phyloP scores from a whole-genome alignment of 805 yeast genomes.

The Helenozyma baotianmanensis region DNA sequence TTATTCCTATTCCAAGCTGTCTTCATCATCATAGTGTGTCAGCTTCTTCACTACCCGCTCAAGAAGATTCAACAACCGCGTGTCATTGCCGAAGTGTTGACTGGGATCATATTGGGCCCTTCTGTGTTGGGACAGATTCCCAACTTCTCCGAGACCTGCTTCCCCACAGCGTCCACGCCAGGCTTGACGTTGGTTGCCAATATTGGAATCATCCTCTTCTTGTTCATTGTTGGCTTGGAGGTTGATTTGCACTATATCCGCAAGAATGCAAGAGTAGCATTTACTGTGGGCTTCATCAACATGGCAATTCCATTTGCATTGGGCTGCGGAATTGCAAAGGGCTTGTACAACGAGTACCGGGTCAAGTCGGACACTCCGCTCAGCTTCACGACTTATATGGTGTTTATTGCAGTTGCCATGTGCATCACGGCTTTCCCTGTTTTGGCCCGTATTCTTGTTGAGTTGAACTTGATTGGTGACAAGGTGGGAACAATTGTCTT shows the following conservation, averaged over 20 bases:
- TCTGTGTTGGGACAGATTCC: constrained; percentile 71
- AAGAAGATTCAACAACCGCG: constrained; percentile 65
- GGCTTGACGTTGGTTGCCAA: constrained; percentile 67
- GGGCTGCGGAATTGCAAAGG: constrained; percentile 69
- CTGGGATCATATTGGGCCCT: constrained; percentile 75
- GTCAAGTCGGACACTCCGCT: constrained; percentile 31
- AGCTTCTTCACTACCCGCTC: constrained; percentile 56
- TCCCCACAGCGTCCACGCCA: constrained; percentile 59
- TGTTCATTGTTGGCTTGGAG: constrained; percentile 76
- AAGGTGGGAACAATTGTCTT: constrained; percentile 68
- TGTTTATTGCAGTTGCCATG: constrained; percentile 78
- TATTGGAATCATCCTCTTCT: constrained; percentile 66
- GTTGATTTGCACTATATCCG: constrained; percentile 65
- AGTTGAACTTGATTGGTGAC: constrained; percentile 63
- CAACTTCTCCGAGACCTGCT: constrained; percentile 57
- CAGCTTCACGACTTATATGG: constrained; percentile 70
- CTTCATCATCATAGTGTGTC: constrained; percentile 56
- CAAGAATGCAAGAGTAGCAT: constrained; percentile 56
- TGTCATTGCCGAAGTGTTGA: constrained; percentile 76
- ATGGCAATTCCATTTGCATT: constrained; percentile 78
- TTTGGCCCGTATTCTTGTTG: constrained; percentile 71
- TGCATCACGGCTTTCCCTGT: constrained; percentile 87
- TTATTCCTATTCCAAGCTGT: constrained; percentile 67
- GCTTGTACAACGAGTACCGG: constrained; percentile 60
- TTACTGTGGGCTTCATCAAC: constrained; percentile 64